Base-by-base conservation (phyloP, 1,284 basidiomycete genomes). In the Agroathelia rolfsii region DNA sequence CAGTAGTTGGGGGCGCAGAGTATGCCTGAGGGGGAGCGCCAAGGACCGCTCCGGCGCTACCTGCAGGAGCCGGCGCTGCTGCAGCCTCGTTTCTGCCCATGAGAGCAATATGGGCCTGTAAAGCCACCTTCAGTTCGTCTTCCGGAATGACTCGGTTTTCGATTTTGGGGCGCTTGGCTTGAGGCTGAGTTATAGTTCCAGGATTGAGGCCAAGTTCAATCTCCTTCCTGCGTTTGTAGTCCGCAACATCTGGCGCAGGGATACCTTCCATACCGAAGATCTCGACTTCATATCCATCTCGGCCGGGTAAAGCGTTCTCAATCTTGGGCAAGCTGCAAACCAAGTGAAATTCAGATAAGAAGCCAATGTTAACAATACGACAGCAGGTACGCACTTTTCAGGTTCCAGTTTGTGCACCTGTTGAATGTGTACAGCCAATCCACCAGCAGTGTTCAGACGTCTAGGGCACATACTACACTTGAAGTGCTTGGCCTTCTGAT, bases 181-280 rank as follows among this genome's bases (percentile, higher is more conserved):
- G 77, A 4, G 82, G 77, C 39, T 84, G 79, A 6, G 76, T 76
- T 38, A 85, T 86, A 2, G 82, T 75, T 2, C 83, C 85, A 3
- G 84, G 74, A 8, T 76, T 75, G 14, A 92, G 72, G 24, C 92
- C 92, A 7, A 88, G 72, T 52, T 94, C 90, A 40, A 89, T 82
- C 55, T 92, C 90, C 54, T 89, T 95, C 49, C 83, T 77, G 37
- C 87, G 81, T 53, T 89, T 92, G 72, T 94, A 98, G 56, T 94
- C 92, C 17, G 81, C 88, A 18, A 95, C 72, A 55, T 96, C 94
- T 23, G 87, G 85, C 5, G 83, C 85, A 4, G 93, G 93, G 36
- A 97, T 90, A 39, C 94, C 94, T 53, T 94, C 93, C 95, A 99
- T 98, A 16, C 95, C 94, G 50, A 97, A 98, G 38, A 99, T 98